A percentile compares a stretch with the other conserved stretches of the same genome.
Evolutionary conservation across 2,329 filamentous ascomycete genomes (phyloP).

Genomic region (Verticillium zaregamsianum): DNA sequence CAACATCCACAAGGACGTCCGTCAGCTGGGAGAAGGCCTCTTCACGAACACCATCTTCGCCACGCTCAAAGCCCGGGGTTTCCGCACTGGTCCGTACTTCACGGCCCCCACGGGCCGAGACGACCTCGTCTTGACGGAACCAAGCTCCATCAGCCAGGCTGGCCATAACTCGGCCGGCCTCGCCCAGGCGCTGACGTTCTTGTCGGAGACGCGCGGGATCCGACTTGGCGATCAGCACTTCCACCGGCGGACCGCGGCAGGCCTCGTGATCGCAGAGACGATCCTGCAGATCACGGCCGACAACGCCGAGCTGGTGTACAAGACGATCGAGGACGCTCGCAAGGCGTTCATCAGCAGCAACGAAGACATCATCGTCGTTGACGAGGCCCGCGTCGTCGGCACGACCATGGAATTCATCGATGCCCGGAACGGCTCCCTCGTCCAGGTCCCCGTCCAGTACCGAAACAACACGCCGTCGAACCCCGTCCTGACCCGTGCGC

Average conservation of each 20-base stretch:
- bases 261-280: conserved; percentile 1
- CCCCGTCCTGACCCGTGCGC: conserved; percentile 1
- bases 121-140: neutral
- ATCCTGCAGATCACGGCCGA: conserved; percentile 5
- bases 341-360: conserved; percentile 2
- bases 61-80: conserved; percentile 1
- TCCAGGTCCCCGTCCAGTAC: conserved; percentile 7
- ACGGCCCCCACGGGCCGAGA: neutral
- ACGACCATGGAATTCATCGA: conserved; percentile 6
- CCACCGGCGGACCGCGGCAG: conserved; percentile 5
- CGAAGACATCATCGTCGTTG: conserved; percentile 8
- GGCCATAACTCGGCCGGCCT: conserved; percentile 5
- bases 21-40: conserved; percentile 4
- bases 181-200: conserved; percentile 5
- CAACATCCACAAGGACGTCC: conserved; percentile 6
- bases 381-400: conserved; percentile 1
- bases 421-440: conserved; percentile 1
- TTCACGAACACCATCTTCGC: conserved; percentile 5
- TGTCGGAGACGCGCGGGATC: conserved; percentile 9
- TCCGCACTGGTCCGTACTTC: conserved; percentile 8
- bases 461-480: conserved; percentile 8
- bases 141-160: neutral
- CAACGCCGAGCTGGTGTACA: conserved; percentile 7
- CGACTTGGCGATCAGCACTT: conserved; percentile 10
- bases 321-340: conserved; percentile 7